Evolutionary conservation across 306 rosid species (phyloP).

Genomic region (Fragaria vesca): DNA sequence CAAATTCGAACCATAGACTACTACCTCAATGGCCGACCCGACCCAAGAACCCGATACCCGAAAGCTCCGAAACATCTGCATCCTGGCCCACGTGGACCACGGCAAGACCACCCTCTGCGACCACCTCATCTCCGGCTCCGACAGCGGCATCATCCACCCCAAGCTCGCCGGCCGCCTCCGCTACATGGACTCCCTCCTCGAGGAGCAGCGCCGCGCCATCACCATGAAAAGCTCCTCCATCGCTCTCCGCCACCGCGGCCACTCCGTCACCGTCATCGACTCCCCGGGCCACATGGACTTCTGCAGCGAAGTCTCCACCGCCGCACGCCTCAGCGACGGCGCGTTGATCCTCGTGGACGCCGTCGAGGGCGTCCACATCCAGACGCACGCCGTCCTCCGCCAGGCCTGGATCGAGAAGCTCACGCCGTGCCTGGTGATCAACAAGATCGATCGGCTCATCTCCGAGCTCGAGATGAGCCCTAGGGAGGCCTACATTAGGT

Average conservation of each 20-base stretch:
- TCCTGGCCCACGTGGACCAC: constrained; percentile 89
- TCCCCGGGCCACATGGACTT: constrained; percentile 95
- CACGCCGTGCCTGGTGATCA: constrained; percentile 76
- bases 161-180: constrained; percentile 80
- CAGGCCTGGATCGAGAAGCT: constrained; percentile 91
- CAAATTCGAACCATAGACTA: background rate
- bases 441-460: constrained; percentile 81
- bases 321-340: constrained; percentile 84
- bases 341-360: constrained; percentile 82
- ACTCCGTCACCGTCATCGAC: constrained; percentile 75
- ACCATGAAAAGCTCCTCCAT: constrained; percentile 93
- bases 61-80: constrained; percentile 74
- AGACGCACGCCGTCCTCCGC: constrained; percentile 86
- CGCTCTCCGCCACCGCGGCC: constrained; percentile 36
- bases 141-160: constrained; percentile 67
- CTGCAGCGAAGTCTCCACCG: constrained; percentile 90
- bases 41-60: constrained; percentile 23
- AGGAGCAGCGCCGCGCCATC: constrained; percentile 86
- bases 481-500: constrained; percentile 63
- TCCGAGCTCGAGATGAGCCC: constrained; percentile 67
- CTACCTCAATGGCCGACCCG: background rate
- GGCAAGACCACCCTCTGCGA: constrained; percentile 93
- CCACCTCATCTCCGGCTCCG: constrained; percentile 73
- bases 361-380: constrained; percentile 92
- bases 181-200: constrained; percentile 85